Conservation (phyloP, 1,139 yeast species). For the Trichomonascaceae sp. region DNA sequence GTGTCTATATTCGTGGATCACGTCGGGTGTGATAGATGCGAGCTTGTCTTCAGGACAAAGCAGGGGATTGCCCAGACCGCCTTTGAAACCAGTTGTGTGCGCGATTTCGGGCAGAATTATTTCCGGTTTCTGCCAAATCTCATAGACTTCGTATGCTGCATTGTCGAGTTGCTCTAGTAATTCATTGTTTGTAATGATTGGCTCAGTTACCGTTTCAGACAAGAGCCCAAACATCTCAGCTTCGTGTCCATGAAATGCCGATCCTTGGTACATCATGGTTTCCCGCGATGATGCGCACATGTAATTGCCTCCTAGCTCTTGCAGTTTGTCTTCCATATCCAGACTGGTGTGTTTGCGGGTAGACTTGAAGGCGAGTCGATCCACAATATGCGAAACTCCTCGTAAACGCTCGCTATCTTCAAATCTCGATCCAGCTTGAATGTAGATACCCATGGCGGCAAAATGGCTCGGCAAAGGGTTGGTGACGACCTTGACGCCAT, state of each 20-base stretch:
- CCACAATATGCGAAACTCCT: constrained; percentile 77
- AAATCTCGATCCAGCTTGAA: constrained; percentile 82
- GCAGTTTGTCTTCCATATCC: constrained; percentile 64
- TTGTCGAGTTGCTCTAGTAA: constrained; percentile 60
- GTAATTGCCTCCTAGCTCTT: constrained; percentile 82
- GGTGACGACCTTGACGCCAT: constrained; percentile 75
- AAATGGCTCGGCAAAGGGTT: constrained; percentile 86
- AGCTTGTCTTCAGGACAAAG: constrained; percentile 67
- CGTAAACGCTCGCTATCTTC: constrained; percentile 37
- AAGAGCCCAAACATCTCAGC: constrained; percentile 68
- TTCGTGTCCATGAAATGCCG: constrained; percentile 81
- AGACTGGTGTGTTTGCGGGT: constrained; percentile 49
- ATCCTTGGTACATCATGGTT: constrained; percentile 83
- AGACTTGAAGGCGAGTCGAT: constrained; percentile 75
- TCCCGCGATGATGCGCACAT: constrained; percentile 92
- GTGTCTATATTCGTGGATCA: constrained; percentile 49
- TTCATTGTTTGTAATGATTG: constrained; percentile 56
- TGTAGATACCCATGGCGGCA: constrained; percentile 78
- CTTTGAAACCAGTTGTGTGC: constrained; percentile 69
- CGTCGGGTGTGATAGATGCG: constrained; percentile 37
- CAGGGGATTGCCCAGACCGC: constrained; percentile 77
- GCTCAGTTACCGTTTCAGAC: constrained; percentile 68
- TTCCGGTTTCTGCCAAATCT: constrained; percentile 77
- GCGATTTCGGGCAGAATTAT: constrained; percentile 74
- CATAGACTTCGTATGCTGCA: constrained; percentile 71